These are phyloP conservation scores for Lomentospora prolificans DNA, from an alignment of 2,329 filamentous ascomycete species.

Conservation along the genomic window DNA sequence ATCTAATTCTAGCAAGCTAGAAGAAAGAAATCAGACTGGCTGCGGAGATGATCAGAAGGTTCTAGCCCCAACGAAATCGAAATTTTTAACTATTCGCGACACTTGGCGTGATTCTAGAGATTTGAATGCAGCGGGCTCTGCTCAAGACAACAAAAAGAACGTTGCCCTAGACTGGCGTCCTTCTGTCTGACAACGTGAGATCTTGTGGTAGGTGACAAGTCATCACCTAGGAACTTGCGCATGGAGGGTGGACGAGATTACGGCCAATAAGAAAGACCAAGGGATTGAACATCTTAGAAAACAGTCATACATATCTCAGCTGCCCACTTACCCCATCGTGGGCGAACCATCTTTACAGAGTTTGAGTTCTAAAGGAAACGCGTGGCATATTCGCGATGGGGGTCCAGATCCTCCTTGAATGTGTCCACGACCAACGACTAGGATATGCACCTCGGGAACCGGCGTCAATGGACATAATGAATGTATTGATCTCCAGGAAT, in stretches of 20 bases:
- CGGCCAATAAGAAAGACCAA: neutral
- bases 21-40: no score
- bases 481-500: neutral
- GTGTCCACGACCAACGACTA: neutral
- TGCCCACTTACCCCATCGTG: neutral
- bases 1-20: no score
- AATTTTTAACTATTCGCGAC: no score
- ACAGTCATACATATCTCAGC: neutral
- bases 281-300: neutral
- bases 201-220: constrained; percentile 7
- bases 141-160: no score
- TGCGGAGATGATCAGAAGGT: no score
- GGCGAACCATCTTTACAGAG: neutral
- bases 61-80: no score
- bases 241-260: neutral
- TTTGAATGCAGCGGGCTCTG: no score
- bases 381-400: no score
- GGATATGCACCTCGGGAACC: neutral
- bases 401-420: no score
- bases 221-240: neutral
- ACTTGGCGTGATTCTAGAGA: no score
- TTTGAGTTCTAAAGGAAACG: no score
- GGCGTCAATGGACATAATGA: neutral
- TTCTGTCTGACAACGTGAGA: constrained; percentile 3
- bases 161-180: neutral